A percentile compares a stretch with the other conserved stretches of the same genome.
Conservation (phyloP, 495 filamentous ascomycete genomes). For the Talaromyces proteolyticus region DNA sequence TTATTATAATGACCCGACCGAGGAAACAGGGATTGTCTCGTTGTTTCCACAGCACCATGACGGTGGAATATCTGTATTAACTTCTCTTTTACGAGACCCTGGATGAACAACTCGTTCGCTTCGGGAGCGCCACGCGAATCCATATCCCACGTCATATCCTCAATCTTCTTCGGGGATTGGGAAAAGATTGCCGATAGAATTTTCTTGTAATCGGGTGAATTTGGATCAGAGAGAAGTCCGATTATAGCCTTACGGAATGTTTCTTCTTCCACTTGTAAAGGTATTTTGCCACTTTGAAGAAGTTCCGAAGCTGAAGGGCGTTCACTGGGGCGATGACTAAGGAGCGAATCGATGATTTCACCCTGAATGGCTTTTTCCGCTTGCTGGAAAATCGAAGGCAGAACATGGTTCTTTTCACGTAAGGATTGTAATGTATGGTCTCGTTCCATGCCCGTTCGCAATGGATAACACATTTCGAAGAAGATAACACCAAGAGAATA, state of each 20-base stretch:
- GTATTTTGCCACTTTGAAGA: conserved; percentile 79
- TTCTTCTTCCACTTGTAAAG: conserved; percentile 87
- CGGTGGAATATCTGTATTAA: conserved; percentile 77
- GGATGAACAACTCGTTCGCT: conserved; percentile 63
- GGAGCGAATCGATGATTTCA: conserved; percentile 70
- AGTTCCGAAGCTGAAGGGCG: conserved; percentile 84
- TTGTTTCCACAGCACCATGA: conserved; percentile 83
- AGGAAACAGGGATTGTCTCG: conserved; percentile 71
- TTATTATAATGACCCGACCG: conserved; percentile 71
- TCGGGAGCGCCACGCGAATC: conserved; percentile 44
- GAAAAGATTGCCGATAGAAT: conserved; percentile 82
- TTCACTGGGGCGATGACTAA: conserved; percentile 73
- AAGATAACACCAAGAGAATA: conserved; percentile 96
- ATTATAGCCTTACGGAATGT: conserved; percentile 76
- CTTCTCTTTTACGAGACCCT: conserved; percentile 68
- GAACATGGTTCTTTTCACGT: conserved; percentile 56
- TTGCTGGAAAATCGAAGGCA: conserved; percentile 72
- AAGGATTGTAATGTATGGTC: conserved; percentile 67
- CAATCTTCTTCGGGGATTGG: conserved; percentile 63
- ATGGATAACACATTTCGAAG: conserved; percentile 90
- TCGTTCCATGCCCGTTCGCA: conserved; percentile 84
- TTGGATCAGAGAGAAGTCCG: conserved; percentile 66
- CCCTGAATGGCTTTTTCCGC: conserved; percentile 67
- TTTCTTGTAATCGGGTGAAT: conserved; percentile 83
- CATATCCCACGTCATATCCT: conserved; percentile 86